Conservation (phyloP, 2,329 filamentous ascomycete genomes). For the Ceratocystis diversiconidia region DNA sequence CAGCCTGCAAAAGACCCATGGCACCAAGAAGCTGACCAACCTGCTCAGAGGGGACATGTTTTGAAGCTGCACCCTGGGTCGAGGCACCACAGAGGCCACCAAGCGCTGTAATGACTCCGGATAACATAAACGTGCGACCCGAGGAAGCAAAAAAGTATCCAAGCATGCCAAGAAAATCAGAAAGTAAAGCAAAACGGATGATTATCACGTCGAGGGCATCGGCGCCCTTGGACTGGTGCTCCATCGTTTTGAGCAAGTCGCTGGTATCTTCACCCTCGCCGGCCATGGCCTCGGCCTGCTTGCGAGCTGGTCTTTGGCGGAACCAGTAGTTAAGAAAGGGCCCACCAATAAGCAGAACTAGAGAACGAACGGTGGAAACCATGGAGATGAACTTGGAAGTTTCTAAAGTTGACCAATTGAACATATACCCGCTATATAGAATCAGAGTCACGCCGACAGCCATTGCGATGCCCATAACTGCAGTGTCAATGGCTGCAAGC, state of each 20-base stretch:
- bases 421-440: slow-evolving; percentile 68
- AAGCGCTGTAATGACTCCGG: slow-evolving; percentile 58
- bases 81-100: slow-evolving; percentile 79
- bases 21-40: slow-evolving; percentile 83
- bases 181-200: slow-evolving; percentile 58
- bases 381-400: slow-evolving; percentile 67
- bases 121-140: slow-evolving; percentile 51
- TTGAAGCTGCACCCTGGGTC: slow-evolving; percentile 70
- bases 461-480: slow-evolving; percentile 69
- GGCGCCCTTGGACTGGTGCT: slow-evolving; percentile 44
- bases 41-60: slow-evolving; percentile 71
- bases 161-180: slow-evolving; percentile 60
- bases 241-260: slow-evolving; percentile 15
- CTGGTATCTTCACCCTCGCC: neutral
- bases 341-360: slow-evolving; percentile 59
- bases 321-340: slow-evolving; percentile 65
- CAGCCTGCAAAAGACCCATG: slow-evolving; percentile 68
- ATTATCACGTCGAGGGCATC: slow-evolving; percentile 65
- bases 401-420: slow-evolving; percentile 70
- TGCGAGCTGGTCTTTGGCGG: slow-evolving; percentile 35
- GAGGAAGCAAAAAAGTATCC: slow-evolving; percentile 57
- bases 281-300: slow-evolving; percentile 27
- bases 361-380: slow-evolving; percentile 62
- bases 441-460: slow-evolving; percentile 66
- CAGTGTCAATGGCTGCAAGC: slow-evolving; percentile 65